Evolutionary conservation across 2,329 filamentous ascomycete species (phyloP).

Genomic region (Colletotrichum gigasporum): DNA sequence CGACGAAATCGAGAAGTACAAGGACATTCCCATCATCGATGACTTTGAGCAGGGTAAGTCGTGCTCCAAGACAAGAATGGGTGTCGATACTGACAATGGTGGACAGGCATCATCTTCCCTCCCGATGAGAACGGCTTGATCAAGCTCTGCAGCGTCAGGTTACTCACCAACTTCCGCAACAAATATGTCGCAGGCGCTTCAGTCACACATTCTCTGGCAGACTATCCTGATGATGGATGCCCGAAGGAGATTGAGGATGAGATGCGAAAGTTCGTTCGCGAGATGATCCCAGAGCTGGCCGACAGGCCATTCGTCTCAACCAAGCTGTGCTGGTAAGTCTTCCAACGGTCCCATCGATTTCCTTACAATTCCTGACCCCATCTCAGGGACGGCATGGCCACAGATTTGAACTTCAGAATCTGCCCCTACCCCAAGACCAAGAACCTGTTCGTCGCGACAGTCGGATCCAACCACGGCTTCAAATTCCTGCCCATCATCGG

Average conservation of each 20-base stretch:
- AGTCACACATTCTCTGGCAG: conserved; percentile 33
- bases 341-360: not conserved
- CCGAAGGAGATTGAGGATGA: conserved; percentile 62
- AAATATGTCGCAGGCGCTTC: conserved; percentile 31
- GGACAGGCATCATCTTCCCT: conserved; percentile 61
- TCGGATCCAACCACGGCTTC: conserved; percentile 61
- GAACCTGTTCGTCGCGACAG: conserved; percentile 59
- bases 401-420: conserved; percentile 39
- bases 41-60: conserved; percentile 35
- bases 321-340: conserved; percentile 62
- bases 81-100: not conserved
- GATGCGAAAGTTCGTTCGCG: conserved; percentile 58
- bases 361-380: not conserved
- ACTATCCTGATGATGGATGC: conserved; percentile 45
- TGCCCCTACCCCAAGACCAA: conserved; percentile 33
- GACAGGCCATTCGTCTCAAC: conserved; percentile 58
- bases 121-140: conserved; percentile 57
- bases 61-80: not conserved
- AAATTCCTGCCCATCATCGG: conserved; percentile 65
- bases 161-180: conserved; percentile 58
- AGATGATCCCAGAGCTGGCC: conserved; percentile 59
- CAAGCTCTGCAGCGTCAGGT: conserved; percentile 64
- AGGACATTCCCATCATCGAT: conserved; percentile 46
- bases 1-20: conserved; percentile 64
- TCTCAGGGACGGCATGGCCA: conserved; percentile 41